A percentile compares a stretch with the other conserved stretches of the same genome.
phyloP scores from a whole-genome alignment of 495 filamentous ascomycete species.

The Geoglossum glabrum region DNA sequence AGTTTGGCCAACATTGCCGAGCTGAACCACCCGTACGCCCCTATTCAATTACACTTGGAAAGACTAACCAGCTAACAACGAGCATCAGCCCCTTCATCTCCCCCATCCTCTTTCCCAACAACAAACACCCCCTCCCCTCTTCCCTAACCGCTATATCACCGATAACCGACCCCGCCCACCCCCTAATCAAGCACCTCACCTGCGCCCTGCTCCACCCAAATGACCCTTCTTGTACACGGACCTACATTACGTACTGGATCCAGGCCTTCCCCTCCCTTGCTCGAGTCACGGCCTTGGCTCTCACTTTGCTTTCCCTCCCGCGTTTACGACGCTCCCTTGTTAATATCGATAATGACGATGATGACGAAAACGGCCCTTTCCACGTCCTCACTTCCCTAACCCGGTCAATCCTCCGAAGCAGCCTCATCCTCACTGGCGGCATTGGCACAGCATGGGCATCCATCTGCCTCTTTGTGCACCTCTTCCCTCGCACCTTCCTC shows the following conservation, averaged over 20 bases:
- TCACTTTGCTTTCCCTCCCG: conserved; percentile 45
- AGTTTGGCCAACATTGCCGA: conserved; percentile 59
- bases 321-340: conserved; percentile 39
- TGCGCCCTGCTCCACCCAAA: conserved; percentile 84
- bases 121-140: conserved; percentile 40
- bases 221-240: conserved; percentile 68
- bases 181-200: conserved; percentile 53
- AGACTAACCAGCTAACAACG: conserved; percentile 4
- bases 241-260: conserved; percentile 66
- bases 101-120: conserved; percentile 65
- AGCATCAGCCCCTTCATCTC: conserved; percentile 47
- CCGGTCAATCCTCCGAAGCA: too few species aligned
- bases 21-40: conserved; percentile 64
- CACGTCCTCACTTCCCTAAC: conserved; percentile 26
- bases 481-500: conserved; percentile 54
- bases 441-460: conserved; percentile 69
- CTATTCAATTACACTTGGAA: not conserved
- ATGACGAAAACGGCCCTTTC: conserved; percentile 39
- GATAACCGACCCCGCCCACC: conserved; percentile 17
- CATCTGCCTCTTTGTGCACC: conserved; percentile 66
- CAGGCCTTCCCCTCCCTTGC: conserved; percentile 59
- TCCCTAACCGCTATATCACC: conserved; percentile 28
- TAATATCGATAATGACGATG: conserved; percentile 33
- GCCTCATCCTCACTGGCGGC: conserved; percentile 41
- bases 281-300: conserved; percentile 52